These are phyloP conservation scores for Chlorella sp. DNA, from an alignment of 139 green algal species.

Conservation along the genomic window DNA sequence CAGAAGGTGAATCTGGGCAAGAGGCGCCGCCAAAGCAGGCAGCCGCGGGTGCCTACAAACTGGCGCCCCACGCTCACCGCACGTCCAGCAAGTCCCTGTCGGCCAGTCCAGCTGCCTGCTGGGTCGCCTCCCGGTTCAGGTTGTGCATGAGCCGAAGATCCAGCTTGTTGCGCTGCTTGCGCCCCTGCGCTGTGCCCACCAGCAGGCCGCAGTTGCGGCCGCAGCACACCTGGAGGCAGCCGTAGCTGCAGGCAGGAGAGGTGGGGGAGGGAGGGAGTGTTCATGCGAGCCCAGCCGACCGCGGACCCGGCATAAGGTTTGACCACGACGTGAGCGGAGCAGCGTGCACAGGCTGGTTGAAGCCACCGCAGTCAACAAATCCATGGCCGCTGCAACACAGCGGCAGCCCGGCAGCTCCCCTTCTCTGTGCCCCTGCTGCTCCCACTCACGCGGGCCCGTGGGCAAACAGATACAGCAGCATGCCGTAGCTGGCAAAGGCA, in stretches of 20 bases:
- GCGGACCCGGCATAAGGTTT: too few relatives aligned
- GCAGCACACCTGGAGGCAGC: conserved; percentile 54
- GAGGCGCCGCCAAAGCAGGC: too few relatives aligned
- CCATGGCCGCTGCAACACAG: too few relatives aligned
- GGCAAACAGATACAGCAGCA: conserved; percentile 61
- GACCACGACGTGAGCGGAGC: too few relatives aligned
- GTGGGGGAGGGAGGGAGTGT: too few relatives aligned
- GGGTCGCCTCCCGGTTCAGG: conserved; percentile 63
- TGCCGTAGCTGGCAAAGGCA: conserved; percentile 65
- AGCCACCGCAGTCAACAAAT: too few relatives aligned
- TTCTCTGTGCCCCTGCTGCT: too few relatives aligned
- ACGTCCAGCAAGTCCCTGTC: conserved; percentile 58
- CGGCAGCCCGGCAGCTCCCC: too few relatives aligned
- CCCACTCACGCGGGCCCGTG: conserved; percentile 23
- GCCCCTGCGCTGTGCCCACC: conserved; percentile 7
- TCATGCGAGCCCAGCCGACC: too few relatives aligned
- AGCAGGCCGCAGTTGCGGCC: conserved; percentile 51
- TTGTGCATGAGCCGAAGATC: conserved; percentile 43
- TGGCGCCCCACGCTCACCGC: not conserved
- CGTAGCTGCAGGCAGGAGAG: conserved; percentile 38
- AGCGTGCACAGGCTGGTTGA: too few relatives aligned
- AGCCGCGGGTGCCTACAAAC: too few relatives aligned
- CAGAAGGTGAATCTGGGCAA: too few relatives aligned
- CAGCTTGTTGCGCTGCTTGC: not conserved
- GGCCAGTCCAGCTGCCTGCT: conserved; percentile 52